Base-by-base conservation (phyloP, 805 yeast species). In the Saccharomycopsis sp. region DNA sequence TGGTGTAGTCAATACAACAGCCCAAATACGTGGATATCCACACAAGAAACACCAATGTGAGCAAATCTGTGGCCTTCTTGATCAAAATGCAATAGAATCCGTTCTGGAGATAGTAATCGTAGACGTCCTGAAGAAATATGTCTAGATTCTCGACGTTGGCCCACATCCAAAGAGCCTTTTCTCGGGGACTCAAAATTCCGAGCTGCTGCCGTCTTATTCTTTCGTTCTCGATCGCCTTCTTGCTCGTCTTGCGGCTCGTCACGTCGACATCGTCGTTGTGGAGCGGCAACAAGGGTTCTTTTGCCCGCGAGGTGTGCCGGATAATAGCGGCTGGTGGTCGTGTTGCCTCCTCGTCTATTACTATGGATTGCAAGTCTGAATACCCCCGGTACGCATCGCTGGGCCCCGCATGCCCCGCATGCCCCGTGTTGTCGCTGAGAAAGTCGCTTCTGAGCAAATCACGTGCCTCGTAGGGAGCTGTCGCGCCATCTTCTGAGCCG, bases 71-170 rank as follows among this genome's bases (percentile, higher is more conserved):
- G 1, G 78, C 61, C 52, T 86, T 81, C 19, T 85, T 76, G 29
- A 90, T 69, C 12, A 89, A 69, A n/a, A 93, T 89, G 68, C 96
- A 89, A 53, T 78, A 77, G 59, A 86, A 78, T 0, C 99, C 99
- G 68, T 86, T 89, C 2, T 96, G 96, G 25, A 86, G 74, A 69
- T 88, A 94, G 68, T 91, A 94, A 55, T 79, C 78, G 71, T 94
- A 94, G 9, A 92, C 81, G 64, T 93, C 96, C 56, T 83, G 83
- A 19, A 94, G 75, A 66, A 93, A 94, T 52, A 83, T 80, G 72
- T 94, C 99, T 69, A 94, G 78, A 70, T 94, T 94, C 64, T 88
- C 89, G 23, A 94, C 89, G 67, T 94, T 94, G 1, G 98, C 96
- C 98, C 99, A 94, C 61, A 89, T 79, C 90, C 97, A 94, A 17